A percentile compares a stretch with the other conserved stretches of the same genome.
Evolutionary conservation across 345 rosid species (phyloP).

Genomic region (Linum trigynum): DNA sequence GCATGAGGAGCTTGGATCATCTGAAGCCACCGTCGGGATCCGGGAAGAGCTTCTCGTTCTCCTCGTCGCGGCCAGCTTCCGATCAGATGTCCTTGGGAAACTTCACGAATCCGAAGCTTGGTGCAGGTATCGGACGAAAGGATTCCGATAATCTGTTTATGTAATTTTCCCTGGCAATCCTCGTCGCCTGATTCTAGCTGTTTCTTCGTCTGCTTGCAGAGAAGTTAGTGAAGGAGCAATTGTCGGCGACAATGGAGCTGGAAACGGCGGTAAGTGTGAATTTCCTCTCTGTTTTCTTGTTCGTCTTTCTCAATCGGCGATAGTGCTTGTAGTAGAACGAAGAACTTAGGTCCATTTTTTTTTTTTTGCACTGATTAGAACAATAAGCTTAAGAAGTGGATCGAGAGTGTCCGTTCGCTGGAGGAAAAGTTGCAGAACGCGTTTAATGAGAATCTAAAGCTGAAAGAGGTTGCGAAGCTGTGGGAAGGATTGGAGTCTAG

Average conservation of each 20-base stretch:
- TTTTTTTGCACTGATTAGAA: constrained; percentile 30
- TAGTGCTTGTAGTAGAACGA: no score
- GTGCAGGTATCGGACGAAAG: constrained; percentile 50
- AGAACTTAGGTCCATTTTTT: background rate
- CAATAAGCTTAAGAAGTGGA: constrained; percentile 65
- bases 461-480: constrained; percentile 82
- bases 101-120: constrained; percentile 68
- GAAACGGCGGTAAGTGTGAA: constrained; percentile 63
- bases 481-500: constrained; percentile 91
- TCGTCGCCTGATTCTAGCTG: constrained; percentile 16
- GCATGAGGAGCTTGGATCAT: constrained; percentile 4
- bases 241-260: constrained; percentile 67
- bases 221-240: constrained; percentile 85
- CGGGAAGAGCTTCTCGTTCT: constrained; percentile 19
- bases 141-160: background rate
- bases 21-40: background rate
- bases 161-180: background rate
- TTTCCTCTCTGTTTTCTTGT: constrained; percentile 5
- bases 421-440: constrained; percentile 87
- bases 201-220: constrained; percentile 36
- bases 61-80: constrained; percentile 37
- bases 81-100: constrained; percentile 51
- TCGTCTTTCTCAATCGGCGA: constrained; percentile 2
- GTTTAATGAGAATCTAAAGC: constrained; percentile 81
- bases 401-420: constrained; percentile 43